These are phyloP conservation scores for Neurospora sp. DNA, from an alignment of 495 filamentous ascomycete genomes.

Conservation along the genomic window DNA sequence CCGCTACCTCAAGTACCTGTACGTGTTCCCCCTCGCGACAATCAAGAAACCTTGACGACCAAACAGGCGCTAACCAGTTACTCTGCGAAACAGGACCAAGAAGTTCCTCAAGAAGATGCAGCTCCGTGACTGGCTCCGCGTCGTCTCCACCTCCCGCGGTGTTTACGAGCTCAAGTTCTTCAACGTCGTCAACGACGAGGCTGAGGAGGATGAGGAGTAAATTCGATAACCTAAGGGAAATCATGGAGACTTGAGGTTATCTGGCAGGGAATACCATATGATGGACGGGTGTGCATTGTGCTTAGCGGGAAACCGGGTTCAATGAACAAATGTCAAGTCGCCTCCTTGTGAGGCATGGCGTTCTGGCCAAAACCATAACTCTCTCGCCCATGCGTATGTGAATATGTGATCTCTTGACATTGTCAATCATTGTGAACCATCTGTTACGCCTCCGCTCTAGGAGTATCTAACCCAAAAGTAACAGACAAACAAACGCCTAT, in stretches of 20 bases:
- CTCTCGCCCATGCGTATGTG: neutral
- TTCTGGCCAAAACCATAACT: conserved; percentile 7
- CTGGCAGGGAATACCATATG: conserved; percentile 14
- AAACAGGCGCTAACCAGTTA: neutral
- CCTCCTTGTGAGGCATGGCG: conserved; percentile 14
- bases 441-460: neutral
- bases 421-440: neutral
- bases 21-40: conserved; percentile 27
- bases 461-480: neutral
- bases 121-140: conserved; percentile 98
- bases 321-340: conserved; percentile 14
- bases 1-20: conserved; percentile 99
- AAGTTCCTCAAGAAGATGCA: conserved; percentile 99
- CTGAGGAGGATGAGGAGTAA: conserved; percentile 97
- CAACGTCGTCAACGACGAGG: conserved; percentile 98
- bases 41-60: neutral
- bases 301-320: conserved; percentile 13
- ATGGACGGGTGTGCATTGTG: conserved; percentile 17
- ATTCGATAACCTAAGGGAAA: conserved; percentile 11
- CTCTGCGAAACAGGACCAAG: conserved; percentile 72
- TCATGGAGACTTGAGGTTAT: conserved; percentile 7
- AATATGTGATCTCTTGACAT: neutral
- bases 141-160: conserved; percentile 92
- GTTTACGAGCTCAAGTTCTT: conserved; percentile 99
- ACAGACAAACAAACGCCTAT: neutral